Base-by-base conservation (phyloP, 148 eudicot genomes). In the Silene uniflora region DNA sequence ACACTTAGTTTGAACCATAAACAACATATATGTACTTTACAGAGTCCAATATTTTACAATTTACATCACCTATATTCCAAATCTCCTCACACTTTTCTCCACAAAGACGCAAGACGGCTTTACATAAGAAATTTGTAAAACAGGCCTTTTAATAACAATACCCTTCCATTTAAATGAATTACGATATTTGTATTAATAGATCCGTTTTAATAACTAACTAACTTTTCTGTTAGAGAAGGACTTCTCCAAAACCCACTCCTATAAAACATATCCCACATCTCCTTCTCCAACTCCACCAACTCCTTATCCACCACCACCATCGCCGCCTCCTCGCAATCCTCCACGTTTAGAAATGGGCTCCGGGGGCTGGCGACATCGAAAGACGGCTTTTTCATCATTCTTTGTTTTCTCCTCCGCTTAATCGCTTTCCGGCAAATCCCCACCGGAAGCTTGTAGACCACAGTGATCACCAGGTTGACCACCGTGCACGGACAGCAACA, bases 241-340 rank as follows among this genome's bases (percentile, higher is more conserved):
- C 93, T 90, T 70, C 97, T 86, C 97, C 97, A 90, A 74, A 92
- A 90, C 0, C 95, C 97, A 62, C 85, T 74, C 7, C 85, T 35
- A 67, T 84, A 85, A 63, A 92, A 92, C 81, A 62, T 81, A 0
- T 82, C 86, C 90, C 89, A 88, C 95, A 90, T 89, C 39, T 87
- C 93, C 82, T 84, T 79, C 80, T 92, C 97, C 58, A 91, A 58
- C 56, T 79, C 81, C 42, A 79, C 24, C 56, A 83, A 73, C 19
- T 85, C 93, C 7, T 35, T 70, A 10, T 67, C 79, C 59, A 65
- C 23, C 60, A 69, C 23, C 29, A 59, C 77, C 55, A 69, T 47
- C 0, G 67, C 11, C 14, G 74, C 49, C 7, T 77, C 69, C 10
- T 74, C 81, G 39, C 72, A 76, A 0, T 69, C 62, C 17, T 19